Evolutionary conservation across 2,329 filamentous ascomycete species (phyloP).

Genomic region (Aureobasidium mangrovei): DNA sequence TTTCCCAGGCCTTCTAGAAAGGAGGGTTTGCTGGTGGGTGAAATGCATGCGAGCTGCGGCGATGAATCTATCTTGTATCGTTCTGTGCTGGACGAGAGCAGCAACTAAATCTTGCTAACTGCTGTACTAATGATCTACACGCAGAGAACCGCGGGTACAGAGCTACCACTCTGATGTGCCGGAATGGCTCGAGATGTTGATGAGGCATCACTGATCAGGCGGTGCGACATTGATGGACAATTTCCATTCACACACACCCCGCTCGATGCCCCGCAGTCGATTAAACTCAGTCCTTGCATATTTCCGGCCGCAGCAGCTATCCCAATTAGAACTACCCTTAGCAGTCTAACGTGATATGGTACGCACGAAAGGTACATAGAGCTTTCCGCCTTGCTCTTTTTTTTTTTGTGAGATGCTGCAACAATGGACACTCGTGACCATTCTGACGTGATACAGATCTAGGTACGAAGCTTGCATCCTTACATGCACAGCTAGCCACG

Average conservation of each 20-base stretch:
- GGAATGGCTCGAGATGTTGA: too few species aligned
- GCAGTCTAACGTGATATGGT: conserved; percentile 1
- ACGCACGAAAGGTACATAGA: conserved; percentile 5
- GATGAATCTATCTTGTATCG: too few species aligned
- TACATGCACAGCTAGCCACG: neutral
- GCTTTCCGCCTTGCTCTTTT: neutral
- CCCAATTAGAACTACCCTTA: neutral
- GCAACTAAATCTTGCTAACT: too few species aligned
- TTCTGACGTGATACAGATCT: neutral
- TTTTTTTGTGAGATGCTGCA: neutral
- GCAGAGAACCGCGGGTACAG: too few species aligned
- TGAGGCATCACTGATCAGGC: too few species aligned
- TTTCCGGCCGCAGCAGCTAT: neutral
- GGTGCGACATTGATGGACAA: too few species aligned
- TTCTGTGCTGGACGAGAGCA: too few species aligned
- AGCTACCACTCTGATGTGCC: too few species aligned
- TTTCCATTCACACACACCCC: neutral
- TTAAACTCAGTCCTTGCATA: conserved; percentile 6
- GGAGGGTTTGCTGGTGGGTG: too few species aligned
- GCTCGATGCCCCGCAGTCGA: neutral
- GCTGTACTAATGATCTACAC: too few species aligned
- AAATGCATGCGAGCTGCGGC: too few species aligned
- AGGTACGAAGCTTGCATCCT: neutral
- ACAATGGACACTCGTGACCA: neutral
- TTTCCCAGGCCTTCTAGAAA: too few species aligned